phyloP scores from a whole-genome alignment of 2,329 filamentous ascomycete species.

The Penicillium sp. region DNA sequence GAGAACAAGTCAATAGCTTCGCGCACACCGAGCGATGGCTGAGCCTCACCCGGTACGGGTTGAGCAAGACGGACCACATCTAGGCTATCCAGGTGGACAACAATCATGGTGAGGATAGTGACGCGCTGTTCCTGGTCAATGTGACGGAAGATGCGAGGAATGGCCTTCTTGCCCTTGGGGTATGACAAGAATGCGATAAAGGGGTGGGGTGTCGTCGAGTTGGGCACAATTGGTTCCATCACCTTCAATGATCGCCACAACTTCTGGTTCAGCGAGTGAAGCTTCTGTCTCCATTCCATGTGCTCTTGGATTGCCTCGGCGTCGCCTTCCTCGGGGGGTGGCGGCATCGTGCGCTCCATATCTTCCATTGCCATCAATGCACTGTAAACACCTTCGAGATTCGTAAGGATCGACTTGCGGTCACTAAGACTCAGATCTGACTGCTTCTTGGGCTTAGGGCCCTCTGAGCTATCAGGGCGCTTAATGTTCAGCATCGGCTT shows the following conservation, averaged over 20 bases:
- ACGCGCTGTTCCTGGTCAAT: conserved; percentile 82
- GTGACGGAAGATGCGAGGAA: conserved; percentile 88
- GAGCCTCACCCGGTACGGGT: conserved; percentile 61
- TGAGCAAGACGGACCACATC: conserved; percentile 80
- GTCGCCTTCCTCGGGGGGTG: conserved; percentile 56
- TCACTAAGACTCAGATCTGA: conserved; percentile 55
- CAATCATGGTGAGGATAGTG: conserved; percentile 89
- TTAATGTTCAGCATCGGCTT: conserved; percentile 94
- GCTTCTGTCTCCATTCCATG: conserved; percentile 67
- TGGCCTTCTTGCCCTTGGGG: conserved; percentile 89
- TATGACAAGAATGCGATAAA: conserved; percentile 95
- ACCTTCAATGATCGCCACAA: conserved; percentile 85
- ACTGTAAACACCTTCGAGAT: conserved; percentile 80
- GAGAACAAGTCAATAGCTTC: conserved; percentile 91
- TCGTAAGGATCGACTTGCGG: conserved; percentile 70
- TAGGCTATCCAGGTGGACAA: conserved; percentile 82
- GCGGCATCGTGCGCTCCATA: conserved; percentile 71
- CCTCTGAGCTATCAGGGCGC: conserved; percentile 61
- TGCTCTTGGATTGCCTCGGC: conserved; percentile 63
- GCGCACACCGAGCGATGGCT: conserved; percentile 66
- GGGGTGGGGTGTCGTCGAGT: conserved; percentile 64
- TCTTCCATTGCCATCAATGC: conserved; percentile 91
- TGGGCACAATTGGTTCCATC: conserved; percentile 75
- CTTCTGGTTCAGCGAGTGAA: conserved; percentile 63
- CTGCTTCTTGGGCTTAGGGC: conserved; percentile 45